Evolutionary conservation across 176 grass and related monocot genomes (phyloP).

Genomic region (Cenchrus purpureus): DNA sequence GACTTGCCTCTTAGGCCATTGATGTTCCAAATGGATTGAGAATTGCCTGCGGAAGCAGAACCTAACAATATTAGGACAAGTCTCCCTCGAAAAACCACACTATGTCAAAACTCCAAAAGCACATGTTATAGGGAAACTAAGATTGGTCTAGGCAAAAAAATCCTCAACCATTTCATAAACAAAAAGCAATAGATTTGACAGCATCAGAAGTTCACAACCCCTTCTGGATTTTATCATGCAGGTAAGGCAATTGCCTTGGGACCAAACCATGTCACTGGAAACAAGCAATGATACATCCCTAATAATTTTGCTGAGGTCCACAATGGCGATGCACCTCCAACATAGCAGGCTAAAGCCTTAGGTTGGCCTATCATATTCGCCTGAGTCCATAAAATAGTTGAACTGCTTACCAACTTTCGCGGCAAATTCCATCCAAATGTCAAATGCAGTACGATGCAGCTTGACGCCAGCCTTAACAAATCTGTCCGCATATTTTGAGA

Average conservation of each 20-base stretch:
- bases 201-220: neutral
- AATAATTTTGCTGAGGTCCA: neutral
- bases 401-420: constrained; percentile 79
- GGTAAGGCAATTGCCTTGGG: neutral
- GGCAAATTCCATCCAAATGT: constrained; percentile 95
- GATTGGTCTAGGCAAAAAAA: constrained; percentile 17
- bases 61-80: constrained; percentile 27
- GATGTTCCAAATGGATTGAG: constrained; percentile 86
- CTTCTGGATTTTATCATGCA: constrained; percentile 14
- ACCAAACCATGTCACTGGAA: too few relatives aligned
- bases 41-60: constrained; percentile 71
- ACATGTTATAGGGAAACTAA: constrained; percentile 10
- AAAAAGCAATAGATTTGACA: constrained; percentile 6
- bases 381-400: constrained; percentile 13
- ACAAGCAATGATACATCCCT: neutral
- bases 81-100: constrained; percentile 5
- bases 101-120: constrained; percentile 15
- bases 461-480: constrained; percentile 88
- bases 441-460: constrained; percentile 74
- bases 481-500: constrained; percentile 67
- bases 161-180: neutral
- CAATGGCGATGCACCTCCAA: constrained; percentile 24
- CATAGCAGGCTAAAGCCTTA: constrained; percentile 13
- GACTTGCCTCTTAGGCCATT: constrained; percentile 84
- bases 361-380: neutral